Base-by-base conservation (phyloP, 805 yeast genomes). In the Vanderwaltozyma verrucispora region DNA sequence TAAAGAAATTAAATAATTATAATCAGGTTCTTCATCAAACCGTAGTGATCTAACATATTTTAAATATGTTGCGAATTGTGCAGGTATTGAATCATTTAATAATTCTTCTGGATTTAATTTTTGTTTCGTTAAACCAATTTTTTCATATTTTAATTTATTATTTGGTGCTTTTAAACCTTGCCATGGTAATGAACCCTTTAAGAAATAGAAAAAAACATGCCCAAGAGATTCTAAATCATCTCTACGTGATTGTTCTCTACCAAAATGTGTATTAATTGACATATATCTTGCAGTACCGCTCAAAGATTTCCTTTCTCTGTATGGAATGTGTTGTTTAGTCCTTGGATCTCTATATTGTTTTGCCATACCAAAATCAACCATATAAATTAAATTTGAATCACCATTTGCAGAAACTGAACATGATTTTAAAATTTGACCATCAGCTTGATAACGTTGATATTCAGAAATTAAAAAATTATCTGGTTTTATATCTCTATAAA, bases 141-240 rank as follows among this genome's bases (percentile, higher is more conserved):
- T 82, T 58, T 83, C 92, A 55, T 82, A 82, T 57, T 82, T 82
- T 46, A 76, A 72, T 56, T 83, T 82, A 57, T 82, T 82, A n/a
- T 85, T 81, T 41, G 86, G 86, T 2, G 89, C 92, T 60, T 81
- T 82, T 42, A 82, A 64, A n/a, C 94, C 94, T 62, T 82, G 94
- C 94, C 94, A 82, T 32, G 94, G 94, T 54, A 82, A 68, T 44
- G 77, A 80, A 21, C 94, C 92, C 53, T 83, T 71, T 39, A 81
- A 59, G 51, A 82, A 82, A 59, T 82, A 82, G 54, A 82, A 74
- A 53, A 82, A 82, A 1, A 82, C 92, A 61, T 82, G 92, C 14
- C 89, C 92, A 49, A 82, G 63, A 8, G 83, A 75, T 61, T 82
- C 94, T 51, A 82, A 68, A 59, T 82, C 94, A 56, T 82, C 94